Evolutionary conservation across 768 basidiomycete species (phyloP).

Genomic region (Trametes coccinea): DNA sequence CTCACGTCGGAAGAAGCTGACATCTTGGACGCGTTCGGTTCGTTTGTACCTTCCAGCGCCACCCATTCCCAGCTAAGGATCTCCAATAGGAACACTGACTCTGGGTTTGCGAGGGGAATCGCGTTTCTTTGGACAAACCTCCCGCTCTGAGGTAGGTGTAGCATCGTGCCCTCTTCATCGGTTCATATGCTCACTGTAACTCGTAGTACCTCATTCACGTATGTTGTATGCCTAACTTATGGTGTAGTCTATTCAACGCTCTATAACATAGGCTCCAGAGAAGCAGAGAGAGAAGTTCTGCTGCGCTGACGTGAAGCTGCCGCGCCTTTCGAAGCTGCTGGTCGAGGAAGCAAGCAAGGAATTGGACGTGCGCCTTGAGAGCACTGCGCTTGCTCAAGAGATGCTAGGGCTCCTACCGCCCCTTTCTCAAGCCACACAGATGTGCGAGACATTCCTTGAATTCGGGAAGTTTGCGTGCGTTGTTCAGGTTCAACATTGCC

Average conservation of each 20-base stretch:
- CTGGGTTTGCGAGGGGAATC: constrained; percentile 56
- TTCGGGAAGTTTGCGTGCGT: constrained; percentile 60
- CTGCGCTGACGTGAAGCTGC: constrained; percentile 24
- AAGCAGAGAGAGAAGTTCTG: neutral
- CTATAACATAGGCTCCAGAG: constrained; percentile 29
- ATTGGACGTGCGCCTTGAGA: constrained; percentile 27
- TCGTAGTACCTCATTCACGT: constrained; percentile 61
- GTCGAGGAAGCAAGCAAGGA: constrained; percentile 38
- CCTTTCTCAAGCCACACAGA: constrained; percentile 55
- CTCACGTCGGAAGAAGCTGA: constrained; percentile 42
- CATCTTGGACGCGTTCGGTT: constrained; percentile 53
- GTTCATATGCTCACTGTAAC: neutral
- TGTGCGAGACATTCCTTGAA: constrained; percentile 68
- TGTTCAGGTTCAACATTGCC: neutral
- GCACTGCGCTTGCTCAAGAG: constrained; percentile 40
- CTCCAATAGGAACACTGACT: constrained; percentile 51
- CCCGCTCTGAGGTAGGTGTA: constrained; percentile 60
- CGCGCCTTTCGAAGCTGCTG: constrained; percentile 44
- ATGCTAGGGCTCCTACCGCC: constrained; percentile 54
- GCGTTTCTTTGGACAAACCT: constrained; percentile 62
- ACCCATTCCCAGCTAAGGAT: neutral
- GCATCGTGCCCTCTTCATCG: neutral
- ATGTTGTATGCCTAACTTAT: constrained; percentile 1
- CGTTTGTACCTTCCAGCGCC: neutral
- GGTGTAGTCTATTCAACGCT: neutral